These are phyloP conservation scores for Leucoagaricus sp. DNA, from an alignment of 1,284 basidiomycete genomes.

Conservation along the genomic window DNA sequence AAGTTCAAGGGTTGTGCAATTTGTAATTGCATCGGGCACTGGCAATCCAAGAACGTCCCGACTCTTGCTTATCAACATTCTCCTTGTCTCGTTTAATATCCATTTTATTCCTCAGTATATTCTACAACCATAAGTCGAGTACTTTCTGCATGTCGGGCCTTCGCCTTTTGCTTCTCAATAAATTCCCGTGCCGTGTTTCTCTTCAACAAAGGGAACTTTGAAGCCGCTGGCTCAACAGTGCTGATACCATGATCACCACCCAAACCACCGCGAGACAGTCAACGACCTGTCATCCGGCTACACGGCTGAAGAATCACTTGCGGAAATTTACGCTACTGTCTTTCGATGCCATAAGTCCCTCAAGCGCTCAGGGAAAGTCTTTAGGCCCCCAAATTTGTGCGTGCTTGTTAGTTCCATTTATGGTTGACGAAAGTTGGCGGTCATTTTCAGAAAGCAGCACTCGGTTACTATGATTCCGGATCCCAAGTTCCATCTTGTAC, in stretches of 20 bases:
- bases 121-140: too few relatives aligned
- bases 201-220: conserved; percentile 30
- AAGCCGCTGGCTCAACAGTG: conserved; percentile 39
- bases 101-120: too few relatives aligned
- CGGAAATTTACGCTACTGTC: conserved; percentile 33
- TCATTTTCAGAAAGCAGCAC: conserved; percentile 48
- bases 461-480: conserved; percentile 72
- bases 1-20: too few relatives aligned
- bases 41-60: too few relatives aligned
- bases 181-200: too few relatives aligned
- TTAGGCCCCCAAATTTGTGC: conserved; percentile 58
- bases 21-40: too few relatives aligned
- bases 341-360: conserved; percentile 58
- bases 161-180: too few relatives aligned
- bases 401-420: conserved; percentile 17
- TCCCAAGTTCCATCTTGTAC: conserved; percentile 79
- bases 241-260: conserved; percentile 27
- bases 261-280: conserved; percentile 38
- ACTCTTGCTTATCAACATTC: too few relatives aligned
- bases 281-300: conserved; percentile 40
- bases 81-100: too few relatives aligned
- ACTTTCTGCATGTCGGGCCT: too few relatives aligned
- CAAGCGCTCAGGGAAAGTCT: conserved; percentile 56
- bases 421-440: conserved; percentile 10
- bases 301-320: conserved; percentile 31